Evolutionary conservation across 345 rosid species (phyloP), one percentile per base, ranked within the genome.

Genomic region (Lepidium didymum): DNA sequence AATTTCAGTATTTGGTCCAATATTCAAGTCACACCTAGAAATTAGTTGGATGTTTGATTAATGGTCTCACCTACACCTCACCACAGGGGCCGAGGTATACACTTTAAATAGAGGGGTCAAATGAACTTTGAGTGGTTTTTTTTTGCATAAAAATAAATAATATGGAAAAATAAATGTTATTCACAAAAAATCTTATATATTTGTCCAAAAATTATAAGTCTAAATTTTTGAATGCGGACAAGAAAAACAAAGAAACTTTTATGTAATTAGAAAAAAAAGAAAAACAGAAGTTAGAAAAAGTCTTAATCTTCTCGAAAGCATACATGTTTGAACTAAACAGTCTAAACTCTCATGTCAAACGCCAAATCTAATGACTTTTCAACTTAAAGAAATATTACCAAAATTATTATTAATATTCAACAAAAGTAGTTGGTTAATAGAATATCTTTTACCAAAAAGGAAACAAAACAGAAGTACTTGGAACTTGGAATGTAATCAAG

Each of bases 251-350:
- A 29, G 33, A 6, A 29, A 6, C 1, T 29, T 29, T 29, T 29
- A 45, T 8, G 4, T 14, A 52, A 29, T 11, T 34, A 10, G 27
- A n/a, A n/a, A 16, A 35, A 15, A 35, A 33, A 35, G 1, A 4
- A 0, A 1, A 27, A 27, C 5, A 33, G 15, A 33, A 10, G 46
- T 57, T 43, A 14, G 12, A 34, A 35, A 10, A 15, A 40, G 35
- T n/a, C 18, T 10, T 14, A 14, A 50, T 37, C 69, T 64, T 64
- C 69, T 64, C 50, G 69, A 64, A 64, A 10, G 59, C 69, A 51
- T 41, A 36, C 49, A 40, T 29, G 9, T 53, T 50, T 52, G 50
- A 67, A 33, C 12, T 33, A n/a, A 51, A 31, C 53, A 69, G 21
- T 69, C 10, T 51, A 60, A 41, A 42, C 49, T 53, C 49, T 52